phyloP scores from a whole-genome alignment of 179 eudicot genomes.

The Vitellaria paradoxa region DNA sequence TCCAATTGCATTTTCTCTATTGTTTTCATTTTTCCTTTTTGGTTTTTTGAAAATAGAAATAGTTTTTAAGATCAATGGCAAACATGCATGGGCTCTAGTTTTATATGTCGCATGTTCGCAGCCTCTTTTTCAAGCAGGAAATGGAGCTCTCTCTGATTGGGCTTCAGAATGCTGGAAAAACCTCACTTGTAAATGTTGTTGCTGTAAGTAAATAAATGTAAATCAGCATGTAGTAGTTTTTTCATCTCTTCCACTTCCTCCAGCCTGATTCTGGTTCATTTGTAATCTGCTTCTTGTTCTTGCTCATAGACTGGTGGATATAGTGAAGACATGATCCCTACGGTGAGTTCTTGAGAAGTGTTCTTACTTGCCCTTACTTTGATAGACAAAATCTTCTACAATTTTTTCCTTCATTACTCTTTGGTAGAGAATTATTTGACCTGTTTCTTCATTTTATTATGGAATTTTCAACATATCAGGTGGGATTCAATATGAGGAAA shows the following conservation, averaged over 20 bases:
- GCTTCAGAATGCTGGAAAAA: slow-evolving; percentile 97
- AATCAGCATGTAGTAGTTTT: background rate
- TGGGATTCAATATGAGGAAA: slow-evolving; percentile 97
- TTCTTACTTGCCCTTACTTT: background rate
- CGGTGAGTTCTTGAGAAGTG: slow-evolving; percentile 49
- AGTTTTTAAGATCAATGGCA: too few relatives aligned
- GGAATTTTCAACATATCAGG: slow-evolving; percentile 34
- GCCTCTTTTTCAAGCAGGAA: slow-evolving; percentile 99
- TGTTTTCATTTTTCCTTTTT: background rate
- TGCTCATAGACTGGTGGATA: slow-evolving; percentile 80
- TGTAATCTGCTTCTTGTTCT: slow-evolving; percentile 14
- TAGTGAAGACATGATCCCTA: slow-evolving; percentile 98
- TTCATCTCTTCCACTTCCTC: background rate
- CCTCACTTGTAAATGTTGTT: slow-evolving; percentile 94
- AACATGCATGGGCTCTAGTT: slow-evolving; percentile 16
- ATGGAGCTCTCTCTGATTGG: slow-evolving; percentile 99
- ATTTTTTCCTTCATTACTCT: background rate
- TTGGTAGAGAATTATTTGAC: background rate
- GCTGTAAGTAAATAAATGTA: slow-evolving; percentile 45
- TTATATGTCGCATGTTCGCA: slow-evolving; percentile 28
- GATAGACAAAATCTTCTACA: background rate
- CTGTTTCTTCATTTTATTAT: background rate
- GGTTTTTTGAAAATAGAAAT: background rate
- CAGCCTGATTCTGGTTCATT: background rate
- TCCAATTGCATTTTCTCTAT: background rate